These are phyloP conservation scores for Penicillium cataractarum DNA, from an alignment of 495 filamentous ascomycete species.

Conservation along the genomic window DNA sequence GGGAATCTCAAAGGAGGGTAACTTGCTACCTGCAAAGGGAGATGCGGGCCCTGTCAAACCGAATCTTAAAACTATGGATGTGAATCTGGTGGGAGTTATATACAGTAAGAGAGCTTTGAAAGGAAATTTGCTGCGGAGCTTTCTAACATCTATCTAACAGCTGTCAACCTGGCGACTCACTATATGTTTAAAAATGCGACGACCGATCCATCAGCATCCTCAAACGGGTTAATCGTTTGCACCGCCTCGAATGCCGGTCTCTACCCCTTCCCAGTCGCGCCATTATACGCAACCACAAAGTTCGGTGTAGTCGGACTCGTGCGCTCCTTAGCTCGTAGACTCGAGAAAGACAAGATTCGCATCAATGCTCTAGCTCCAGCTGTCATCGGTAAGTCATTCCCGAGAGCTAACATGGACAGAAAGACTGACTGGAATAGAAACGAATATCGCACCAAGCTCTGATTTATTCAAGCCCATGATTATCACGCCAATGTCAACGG, in stretches of 20 bases:
- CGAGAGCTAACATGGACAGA: background rate
- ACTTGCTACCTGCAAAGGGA: constrained; percentile 29
- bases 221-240: constrained; percentile 55
- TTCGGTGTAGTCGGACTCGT: constrained; percentile 55
- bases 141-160: constrained; percentile 24
- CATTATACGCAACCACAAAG: constrained; percentile 57
- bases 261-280: constrained; percentile 59
- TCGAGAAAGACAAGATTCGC: constrained; percentile 47
- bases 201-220: constrained; percentile 13
- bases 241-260: constrained; percentile 60
- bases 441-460: constrained; percentile 47
- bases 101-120: constrained; percentile 47
- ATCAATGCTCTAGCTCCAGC: constrained; percentile 60
- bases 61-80: constrained; percentile 43
- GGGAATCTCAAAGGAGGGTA: constrained; percentile 53
- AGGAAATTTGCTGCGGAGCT: background rate
- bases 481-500: constrained; percentile 56
- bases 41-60: constrained; percentile 41
- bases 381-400: constrained; percentile 43
- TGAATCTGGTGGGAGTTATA: constrained; percentile 52
- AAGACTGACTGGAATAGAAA: constrained; percentile 37
- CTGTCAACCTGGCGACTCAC: constrained; percentile 53
- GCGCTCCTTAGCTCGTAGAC: constrained; percentile 43
- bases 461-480: constrained; percentile 55
- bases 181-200: constrained; percentile 54